Conservation (phyloP, 2,329 filamentous ascomycete genomes). For the Arthrobotrys iridis region DNA sequence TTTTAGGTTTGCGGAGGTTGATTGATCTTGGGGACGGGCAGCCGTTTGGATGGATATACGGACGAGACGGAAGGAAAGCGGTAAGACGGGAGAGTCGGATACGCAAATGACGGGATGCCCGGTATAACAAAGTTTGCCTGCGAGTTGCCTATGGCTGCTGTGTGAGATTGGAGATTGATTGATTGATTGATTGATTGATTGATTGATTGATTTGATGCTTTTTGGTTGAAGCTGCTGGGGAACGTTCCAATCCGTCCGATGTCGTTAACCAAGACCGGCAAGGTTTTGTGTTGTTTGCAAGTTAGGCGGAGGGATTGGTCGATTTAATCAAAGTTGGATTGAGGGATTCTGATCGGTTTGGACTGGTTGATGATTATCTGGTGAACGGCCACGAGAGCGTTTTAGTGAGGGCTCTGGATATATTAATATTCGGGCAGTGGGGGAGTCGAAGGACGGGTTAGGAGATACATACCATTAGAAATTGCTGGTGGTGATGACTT, state of each 20-base stretch:
- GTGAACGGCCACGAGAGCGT: not conserved
- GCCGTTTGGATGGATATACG: not conserved
- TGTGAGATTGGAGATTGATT: not conserved
- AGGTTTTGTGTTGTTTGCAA: conserved; percentile 34
- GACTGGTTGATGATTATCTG: conserved; percentile 23
- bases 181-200: not conserved
- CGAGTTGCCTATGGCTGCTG: not conserved
- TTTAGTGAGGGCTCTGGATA: conserved; percentile 17
- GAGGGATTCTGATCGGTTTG: conserved; percentile 22
- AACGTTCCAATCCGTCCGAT: conserved; percentile 25
- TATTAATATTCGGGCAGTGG: conserved; percentile 15
- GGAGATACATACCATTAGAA: conserved; percentile 52
- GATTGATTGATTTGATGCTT: not conserved
- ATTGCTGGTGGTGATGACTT: conserved; percentile 54
- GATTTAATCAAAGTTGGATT: conserved; percentile 32
- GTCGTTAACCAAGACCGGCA: conserved; percentile 47
- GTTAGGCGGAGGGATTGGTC: not conserved
- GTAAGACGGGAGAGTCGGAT: conserved; percentile 4
- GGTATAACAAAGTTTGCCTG: conserved; percentile 4
- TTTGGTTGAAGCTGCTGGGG: conserved; percentile 2
- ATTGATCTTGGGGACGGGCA: not conserved
- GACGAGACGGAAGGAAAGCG: not conserved
- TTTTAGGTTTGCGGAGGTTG: conserved; percentile 14
- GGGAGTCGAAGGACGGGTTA: conserved; percentile 7
- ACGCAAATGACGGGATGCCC: not conserved